Percentiles rank a stretch among this genome's conserved stretches.
These are phyloP conservation scores for Nicotiana benthamiana DNA, from an alignment of 257 asterid genomes.

Conservation along the genomic window DNA sequence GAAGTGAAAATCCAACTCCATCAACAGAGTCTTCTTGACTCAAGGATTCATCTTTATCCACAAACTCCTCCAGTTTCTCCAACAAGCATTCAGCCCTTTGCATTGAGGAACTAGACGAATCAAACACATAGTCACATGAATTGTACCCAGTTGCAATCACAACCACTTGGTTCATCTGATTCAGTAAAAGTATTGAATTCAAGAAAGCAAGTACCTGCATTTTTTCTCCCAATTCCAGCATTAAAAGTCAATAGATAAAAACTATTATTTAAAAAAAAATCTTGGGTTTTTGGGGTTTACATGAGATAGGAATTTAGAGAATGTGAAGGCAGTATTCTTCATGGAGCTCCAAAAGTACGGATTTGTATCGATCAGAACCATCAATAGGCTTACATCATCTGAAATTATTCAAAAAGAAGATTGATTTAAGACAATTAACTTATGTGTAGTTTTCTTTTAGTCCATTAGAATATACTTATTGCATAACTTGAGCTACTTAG, in stretches of 20 bases:
- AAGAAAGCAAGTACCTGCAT: conserved; percentile 73
- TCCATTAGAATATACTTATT: neutral
- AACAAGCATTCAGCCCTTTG: conserved; percentile 63
- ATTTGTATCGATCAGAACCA: conserved; percentile 76
- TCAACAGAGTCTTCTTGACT: conserved; percentile 49
- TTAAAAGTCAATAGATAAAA: neutral
- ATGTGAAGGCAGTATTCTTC: conserved; percentile 38
- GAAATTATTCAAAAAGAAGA: conserved; percentile 5
- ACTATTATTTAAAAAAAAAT: neutral
- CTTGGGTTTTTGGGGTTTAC: conserved; percentile 25
- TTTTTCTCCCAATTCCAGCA: neutral
- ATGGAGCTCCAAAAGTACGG: conserved; percentile 81
- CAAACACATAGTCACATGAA: conserved; percentile 65
- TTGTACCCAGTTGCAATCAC: conserved; percentile 76
- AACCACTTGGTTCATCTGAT: conserved; percentile 79
- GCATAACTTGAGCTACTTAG: neutral
- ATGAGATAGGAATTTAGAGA: conserved; percentile 65
- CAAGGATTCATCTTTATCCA: conserved; percentile 55
- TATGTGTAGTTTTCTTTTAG: neutral
- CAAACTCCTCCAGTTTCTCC: conserved; percentile 64
- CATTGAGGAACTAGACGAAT: conserved; percentile 48
- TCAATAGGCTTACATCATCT: conserved; percentile 83
- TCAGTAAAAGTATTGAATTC: conserved; percentile 65
- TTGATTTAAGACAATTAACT: neutral
- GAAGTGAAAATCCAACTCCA: conserved; percentile 67